These are phyloP conservation scores for Xylaria venustula DNA, from an alignment of 495 filamentous ascomycete genomes.

Conservation along the genomic window DNA sequence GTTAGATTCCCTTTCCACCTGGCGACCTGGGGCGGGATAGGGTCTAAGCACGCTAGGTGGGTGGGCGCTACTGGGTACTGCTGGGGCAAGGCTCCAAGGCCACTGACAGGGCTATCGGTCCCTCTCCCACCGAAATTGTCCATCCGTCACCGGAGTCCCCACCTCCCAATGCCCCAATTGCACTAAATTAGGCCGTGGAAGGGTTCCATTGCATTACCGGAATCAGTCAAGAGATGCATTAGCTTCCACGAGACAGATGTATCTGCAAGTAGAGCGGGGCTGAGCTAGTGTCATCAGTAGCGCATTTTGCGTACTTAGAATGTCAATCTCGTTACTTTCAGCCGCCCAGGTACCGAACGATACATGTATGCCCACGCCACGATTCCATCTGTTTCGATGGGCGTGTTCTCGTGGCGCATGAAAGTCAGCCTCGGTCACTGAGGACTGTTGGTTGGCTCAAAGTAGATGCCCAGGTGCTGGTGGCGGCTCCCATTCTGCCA, in stretches of 20 bases:
- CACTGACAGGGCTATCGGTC: too few species aligned
- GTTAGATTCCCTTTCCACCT: too few species aligned
- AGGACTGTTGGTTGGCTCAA: background rate
- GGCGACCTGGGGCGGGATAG: too few species aligned
- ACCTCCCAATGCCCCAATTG: background rate
- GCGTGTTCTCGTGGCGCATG: conserved; percentile 27
- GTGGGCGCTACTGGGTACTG: too few species aligned
- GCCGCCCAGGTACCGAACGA: conserved; percentile 15
- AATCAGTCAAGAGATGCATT: conserved; percentile 3
- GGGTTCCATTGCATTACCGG: conserved; percentile 10
- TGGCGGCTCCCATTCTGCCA: background rate
- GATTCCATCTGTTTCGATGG: conserved; percentile 37
- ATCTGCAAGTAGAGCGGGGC: background rate
- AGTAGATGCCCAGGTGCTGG: background rate
- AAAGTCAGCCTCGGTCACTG: conserved; percentile 25
- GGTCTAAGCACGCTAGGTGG: too few species aligned
- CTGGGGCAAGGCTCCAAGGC: too few species aligned
- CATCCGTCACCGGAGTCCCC: conserved; percentile 10
- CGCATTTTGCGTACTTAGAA: background rate
- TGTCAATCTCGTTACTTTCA: background rate
- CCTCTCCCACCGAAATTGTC: conserved; percentile 3
- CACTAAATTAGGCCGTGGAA: background rate
- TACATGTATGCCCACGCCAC: conserved; percentile 26
- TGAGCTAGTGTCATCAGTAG: background rate
- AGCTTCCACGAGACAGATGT: background rate